Evolutionary conservation across 306 rosid genomes (phyloP).

Genomic region (Ammopiptanthus mongolicus): DNA sequence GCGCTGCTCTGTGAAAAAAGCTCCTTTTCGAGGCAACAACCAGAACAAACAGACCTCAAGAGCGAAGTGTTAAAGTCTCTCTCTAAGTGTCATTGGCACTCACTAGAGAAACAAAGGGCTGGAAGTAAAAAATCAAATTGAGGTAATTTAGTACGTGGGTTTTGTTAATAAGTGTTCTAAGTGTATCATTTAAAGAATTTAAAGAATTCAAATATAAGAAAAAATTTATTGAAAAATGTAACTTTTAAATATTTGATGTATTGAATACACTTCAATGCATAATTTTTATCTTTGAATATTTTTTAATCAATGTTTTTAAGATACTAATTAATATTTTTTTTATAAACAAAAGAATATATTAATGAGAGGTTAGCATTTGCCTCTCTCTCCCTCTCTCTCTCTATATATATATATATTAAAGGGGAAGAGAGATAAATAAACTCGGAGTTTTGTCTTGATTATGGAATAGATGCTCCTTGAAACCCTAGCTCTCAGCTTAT

Average conservation of each 20-base stretch:
- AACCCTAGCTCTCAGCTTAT: constrained; percentile 58
- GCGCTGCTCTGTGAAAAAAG: constrained; percentile 56
- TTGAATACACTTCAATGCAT: no score
- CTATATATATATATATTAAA: background rate
- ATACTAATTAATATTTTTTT: no score
- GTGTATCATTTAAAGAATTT: no score
- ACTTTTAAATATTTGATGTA: no score
- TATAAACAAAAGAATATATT: no score
- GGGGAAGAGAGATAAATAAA: constrained; percentile 8
- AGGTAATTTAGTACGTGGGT: constrained; percentile 27
- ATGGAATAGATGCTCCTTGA: constrained; percentile 57
- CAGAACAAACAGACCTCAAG: constrained; percentile 52
- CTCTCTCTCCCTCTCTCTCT: no score
- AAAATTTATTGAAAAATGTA: no score
- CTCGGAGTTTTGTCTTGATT: constrained; percentile 50
- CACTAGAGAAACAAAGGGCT: constrained; percentile 21
- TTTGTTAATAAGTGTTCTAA: no score
- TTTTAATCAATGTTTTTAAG: background rate
- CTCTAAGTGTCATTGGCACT: constrained; percentile 23
- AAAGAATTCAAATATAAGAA: no score
- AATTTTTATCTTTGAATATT: no score
- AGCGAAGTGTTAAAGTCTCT: constrained; percentile 45
- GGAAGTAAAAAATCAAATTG: constrained; percentile 25
- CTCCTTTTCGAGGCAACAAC: constrained; percentile 91
- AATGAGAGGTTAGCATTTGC: no score